Percentiles rank a stretch among this genome's conserved stretches.
Conservation (phyloP, 345 rosid species). For the Aquilaria sinensis region DNA sequence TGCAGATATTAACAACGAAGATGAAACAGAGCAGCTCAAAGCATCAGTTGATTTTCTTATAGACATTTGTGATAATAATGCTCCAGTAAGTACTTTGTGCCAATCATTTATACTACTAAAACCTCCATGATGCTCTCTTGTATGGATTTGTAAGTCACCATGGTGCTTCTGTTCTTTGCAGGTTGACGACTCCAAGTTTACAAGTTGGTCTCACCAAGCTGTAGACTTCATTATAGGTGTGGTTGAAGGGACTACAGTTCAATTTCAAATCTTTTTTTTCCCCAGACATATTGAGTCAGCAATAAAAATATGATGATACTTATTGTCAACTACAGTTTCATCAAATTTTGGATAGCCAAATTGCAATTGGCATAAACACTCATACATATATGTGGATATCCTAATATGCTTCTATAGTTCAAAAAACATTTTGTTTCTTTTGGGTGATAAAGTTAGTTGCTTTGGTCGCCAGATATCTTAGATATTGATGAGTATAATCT, state of each 20-base stretch:
- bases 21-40: constrained; percentile 60
- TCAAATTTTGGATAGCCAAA: too few species aligned
- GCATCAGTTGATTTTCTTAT: constrained; percentile 76
- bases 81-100: constrained; percentile 30
- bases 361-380: too few species aligned
- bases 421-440: too few species aligned
- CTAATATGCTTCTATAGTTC: too few species aligned
- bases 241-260: background rate
- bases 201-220: constrained; percentile 93
- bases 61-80: constrained; percentile 51
- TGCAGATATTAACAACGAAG: constrained; percentile 48
- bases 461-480: too few species aligned
- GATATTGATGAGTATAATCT: too few species aligned
- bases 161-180: constrained; percentile 19
- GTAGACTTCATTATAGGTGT: constrained; percentile 83
- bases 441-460: too few species aligned
- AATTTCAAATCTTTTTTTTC: too few species aligned
- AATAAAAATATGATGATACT: too few species aligned
- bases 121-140: background rate
- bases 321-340: too few species aligned
- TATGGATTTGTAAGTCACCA: background rate
- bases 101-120: background rate
- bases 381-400: too few species aligned
- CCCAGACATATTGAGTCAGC: too few species aligned
- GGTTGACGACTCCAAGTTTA: constrained; percentile 49